phyloP scores from a whole-genome alignment of 345 rosid genomes.

The Camelina hispida region DNA sequence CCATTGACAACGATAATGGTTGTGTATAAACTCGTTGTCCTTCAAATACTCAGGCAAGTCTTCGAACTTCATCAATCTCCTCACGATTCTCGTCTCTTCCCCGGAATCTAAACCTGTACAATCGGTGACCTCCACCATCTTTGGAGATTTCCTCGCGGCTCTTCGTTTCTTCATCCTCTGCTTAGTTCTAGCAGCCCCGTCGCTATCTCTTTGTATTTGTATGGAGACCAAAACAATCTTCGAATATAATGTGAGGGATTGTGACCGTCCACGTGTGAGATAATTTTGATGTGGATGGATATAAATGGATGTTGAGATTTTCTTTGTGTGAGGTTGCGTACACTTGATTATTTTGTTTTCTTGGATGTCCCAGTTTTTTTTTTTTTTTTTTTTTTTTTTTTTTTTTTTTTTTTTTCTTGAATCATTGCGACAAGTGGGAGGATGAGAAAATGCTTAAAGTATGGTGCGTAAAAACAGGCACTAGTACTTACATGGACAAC shows the following conservation, averaged over 20 bases:
- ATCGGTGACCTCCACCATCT: conserved; percentile 19
- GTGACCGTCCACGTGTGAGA: not conserved
- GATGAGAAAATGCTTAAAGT: conserved; percentile 22
- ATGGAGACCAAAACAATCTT: conserved; percentile 18
- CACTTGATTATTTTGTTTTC: conserved; percentile 8
- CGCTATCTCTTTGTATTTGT: conserved; percentile 22
- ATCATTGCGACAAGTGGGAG: not conserved
- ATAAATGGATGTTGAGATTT: not conserved
- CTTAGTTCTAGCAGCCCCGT: not conserved
- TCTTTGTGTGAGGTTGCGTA: not conserved
- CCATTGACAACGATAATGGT: conserved; percentile 91
- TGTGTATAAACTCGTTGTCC: conserved; percentile 86
- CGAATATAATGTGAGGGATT: not conserved
- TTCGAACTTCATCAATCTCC: conserved; percentile 61
- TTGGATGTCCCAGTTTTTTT: no score
- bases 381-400: not conserved
- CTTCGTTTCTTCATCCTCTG: conserved; percentile 33
- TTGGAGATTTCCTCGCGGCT: conserved; percentile 26
- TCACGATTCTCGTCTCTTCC: conserved; percentile 35
- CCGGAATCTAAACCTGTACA: conserved; percentile 10
- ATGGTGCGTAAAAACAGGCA: conserved; percentile 6
- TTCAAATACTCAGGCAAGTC: conserved; percentile 83
- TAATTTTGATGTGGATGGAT: not conserved
- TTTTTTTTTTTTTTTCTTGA: not conserved
- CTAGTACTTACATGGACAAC: not conserved